Evolutionary conservation across 495 filamentous ascomycete genomes (phyloP).

Genomic region (Penicillium coprophilum): DNA sequence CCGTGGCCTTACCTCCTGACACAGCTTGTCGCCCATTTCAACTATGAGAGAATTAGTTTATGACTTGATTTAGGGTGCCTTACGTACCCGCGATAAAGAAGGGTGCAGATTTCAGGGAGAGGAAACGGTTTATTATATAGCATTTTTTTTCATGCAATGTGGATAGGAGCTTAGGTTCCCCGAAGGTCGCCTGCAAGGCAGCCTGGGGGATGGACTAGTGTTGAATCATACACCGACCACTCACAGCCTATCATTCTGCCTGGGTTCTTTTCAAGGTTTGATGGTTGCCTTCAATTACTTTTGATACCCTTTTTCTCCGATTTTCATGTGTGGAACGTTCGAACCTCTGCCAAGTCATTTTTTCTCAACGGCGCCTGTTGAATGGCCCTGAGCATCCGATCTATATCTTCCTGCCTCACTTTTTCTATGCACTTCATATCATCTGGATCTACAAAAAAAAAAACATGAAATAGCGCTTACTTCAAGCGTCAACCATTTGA

Average conservation of each 20-base stretch:
- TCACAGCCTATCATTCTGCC: not conserved
- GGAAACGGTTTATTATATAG: no score
- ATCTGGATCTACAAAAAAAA: not conserved
- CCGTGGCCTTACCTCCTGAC: constrained; percentile 5
- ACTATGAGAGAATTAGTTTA: constrained; percentile 1
- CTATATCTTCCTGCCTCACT: not conserved
- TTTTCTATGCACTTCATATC: not conserved
- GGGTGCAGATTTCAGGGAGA: no score
- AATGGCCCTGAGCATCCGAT: not conserved
- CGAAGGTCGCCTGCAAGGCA: not conserved
- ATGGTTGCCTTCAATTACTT: not conserved
- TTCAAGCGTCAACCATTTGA: not conserved
- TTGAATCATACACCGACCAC: no score
- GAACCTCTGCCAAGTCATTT: not conserved
- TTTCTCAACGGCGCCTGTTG: not conserved
- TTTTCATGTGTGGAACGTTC: not conserved
- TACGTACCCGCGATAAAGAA: not conserved
- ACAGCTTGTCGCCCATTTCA: constrained; percentile 3
- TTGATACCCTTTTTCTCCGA: not conserved
- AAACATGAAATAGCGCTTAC: not conserved
- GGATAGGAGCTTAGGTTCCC: no score
- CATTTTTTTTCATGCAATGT: no score
- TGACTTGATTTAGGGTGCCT: not conserved
- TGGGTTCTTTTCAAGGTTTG: no score
- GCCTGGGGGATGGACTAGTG: no score